Evolutionary conservation across 257 asterid genomes (phyloP).

Genomic region (Penstemon barbatus): DNA sequence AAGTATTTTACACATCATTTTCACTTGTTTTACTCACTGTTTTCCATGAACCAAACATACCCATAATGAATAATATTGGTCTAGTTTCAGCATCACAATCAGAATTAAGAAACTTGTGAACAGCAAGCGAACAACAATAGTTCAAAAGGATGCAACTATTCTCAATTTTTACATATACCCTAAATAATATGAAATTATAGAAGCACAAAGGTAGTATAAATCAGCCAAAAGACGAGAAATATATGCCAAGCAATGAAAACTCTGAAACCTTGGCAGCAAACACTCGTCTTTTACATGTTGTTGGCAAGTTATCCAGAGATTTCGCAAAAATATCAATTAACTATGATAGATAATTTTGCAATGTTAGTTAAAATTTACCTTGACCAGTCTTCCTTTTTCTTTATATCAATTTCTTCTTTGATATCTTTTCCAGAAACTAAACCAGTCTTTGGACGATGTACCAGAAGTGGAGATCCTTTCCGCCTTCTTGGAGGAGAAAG

Average conservation of each 20-base stretch:
- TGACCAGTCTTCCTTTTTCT: slow-evolving; percentile 59
- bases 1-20: no score
- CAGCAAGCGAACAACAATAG: slow-evolving; percentile 3
- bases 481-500: slow-evolving; percentile 79
- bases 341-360: not conserved
- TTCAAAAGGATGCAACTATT: slow-evolving; percentile 13
- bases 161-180: not conserved
- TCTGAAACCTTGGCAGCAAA: not conserved
- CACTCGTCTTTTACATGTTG: not conserved
- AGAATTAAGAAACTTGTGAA: not conserved
- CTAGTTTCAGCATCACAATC: slow-evolving; percentile 20
- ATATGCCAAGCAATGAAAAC: not conserved
- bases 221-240: not conserved
- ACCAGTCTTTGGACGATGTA: slow-evolving; percentile 64
- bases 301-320: slow-evolving; percentile 8
- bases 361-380: slow-evolving; percentile 47
- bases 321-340: slow-evolving; percentile 1
- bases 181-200: not conserved
- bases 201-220: not conserved
- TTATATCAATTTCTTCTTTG: slow-evolving; percentile 64
- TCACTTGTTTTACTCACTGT: no score
- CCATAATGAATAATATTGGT: slow-evolving; percentile 9
- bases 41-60: no score
- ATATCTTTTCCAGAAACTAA: slow-evolving; percentile 72
- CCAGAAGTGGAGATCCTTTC: slow-evolving; percentile 38